Evolutionary conservation across 345 rosid genomes (phyloP), one percentile per base, ranked within the genome.

Genomic region (Trapa bicornis): DNA sequence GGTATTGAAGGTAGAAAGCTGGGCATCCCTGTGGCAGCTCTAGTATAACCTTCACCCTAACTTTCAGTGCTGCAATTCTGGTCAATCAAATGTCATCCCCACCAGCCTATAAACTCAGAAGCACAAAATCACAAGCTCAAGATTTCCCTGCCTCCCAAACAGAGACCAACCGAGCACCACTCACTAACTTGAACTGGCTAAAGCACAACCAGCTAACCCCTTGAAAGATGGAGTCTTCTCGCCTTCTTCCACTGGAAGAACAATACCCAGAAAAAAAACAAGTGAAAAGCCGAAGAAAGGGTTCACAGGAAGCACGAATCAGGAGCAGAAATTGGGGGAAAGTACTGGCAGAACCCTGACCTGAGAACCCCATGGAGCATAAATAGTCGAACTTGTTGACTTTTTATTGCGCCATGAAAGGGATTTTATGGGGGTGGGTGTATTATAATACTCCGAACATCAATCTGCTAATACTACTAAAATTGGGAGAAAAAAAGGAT

Each of bases 11-110:
- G 82, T 66, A 75, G 74, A 65, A 76, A 81, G 78, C 87, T 81
- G 64, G 85, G 85, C 87, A 85, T 81, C 74, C 75, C 84, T 61
- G 73, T 74, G 70, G 76, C 73, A 57, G 69, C 72, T 68, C 73
- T 77, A 63, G 75, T 74, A 68, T 73, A 75, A 77, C 76, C 77
- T 67, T 76, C 70, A 41, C 78, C 77, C 77, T 66, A 73, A 68
- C 37, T 65, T 72, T 79, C 73, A 65, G 73, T 22, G 60, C 69
- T 76, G 77, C 80, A 78, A 80, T 74, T 68, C 80, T 79, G 83
- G 77, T 74, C 39, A 74, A 82, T 74, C 79, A 73, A 47, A 70
- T 73, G 29, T 65, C 77, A 72, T 70, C 82, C 61, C 42, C 72
- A 50, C 50, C 72, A 68, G 37, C 29, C 68, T 41, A 53, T 61